A percentile compares a stretch with the other conserved stretches of the same genome.
Evolutionary conservation across 177 flowering plant species (phyloP).

Genomic region (Vitis hybrid): DNA sequence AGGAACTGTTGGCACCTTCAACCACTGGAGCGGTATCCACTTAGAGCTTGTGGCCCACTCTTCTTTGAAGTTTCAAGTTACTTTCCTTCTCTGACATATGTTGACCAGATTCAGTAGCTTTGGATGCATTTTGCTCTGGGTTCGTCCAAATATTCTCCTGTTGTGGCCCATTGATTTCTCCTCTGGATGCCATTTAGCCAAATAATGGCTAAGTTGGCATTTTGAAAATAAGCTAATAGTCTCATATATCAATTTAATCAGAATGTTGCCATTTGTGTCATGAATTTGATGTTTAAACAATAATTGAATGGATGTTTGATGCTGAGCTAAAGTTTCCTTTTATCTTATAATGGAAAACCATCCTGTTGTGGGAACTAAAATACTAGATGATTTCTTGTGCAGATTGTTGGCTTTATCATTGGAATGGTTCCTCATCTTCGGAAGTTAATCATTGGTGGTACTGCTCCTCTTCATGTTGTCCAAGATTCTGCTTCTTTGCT

Average conservation of each 20-base stretch:
- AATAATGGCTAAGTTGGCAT: no score
- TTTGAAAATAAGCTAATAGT: no score
- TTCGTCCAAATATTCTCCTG: no score
- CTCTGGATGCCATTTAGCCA: no score
- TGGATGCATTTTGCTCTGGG: no score
- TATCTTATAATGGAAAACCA: background rate
- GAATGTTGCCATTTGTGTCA: no score
- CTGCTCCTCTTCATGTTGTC: slow-evolving; percentile 43
- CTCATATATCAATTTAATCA: no score
- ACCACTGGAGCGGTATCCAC: slow-evolving; percentile 35
- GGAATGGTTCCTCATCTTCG: slow-evolving; percentile 29
- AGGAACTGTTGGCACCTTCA: slow-evolving; percentile 31
- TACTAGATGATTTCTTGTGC: background rate
- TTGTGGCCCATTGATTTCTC: no score
- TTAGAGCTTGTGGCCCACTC: background rate
- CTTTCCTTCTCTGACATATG: background rate
- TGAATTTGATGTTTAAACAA: no score
- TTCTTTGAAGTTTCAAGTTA: background rate
- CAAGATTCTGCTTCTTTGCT: slow-evolving; percentile 24
- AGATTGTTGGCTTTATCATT: slow-evolving; percentile 38
- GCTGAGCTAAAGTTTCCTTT: background rate
- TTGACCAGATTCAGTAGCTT: background rate
- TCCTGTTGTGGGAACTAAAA: background rate
- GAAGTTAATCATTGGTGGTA: slow-evolving; percentile 29
- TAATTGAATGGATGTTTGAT: no score